phyloP scores from a whole-genome alignment of 768 basidiomycete species.

The Coprinellus aureogranulatus region DNA sequence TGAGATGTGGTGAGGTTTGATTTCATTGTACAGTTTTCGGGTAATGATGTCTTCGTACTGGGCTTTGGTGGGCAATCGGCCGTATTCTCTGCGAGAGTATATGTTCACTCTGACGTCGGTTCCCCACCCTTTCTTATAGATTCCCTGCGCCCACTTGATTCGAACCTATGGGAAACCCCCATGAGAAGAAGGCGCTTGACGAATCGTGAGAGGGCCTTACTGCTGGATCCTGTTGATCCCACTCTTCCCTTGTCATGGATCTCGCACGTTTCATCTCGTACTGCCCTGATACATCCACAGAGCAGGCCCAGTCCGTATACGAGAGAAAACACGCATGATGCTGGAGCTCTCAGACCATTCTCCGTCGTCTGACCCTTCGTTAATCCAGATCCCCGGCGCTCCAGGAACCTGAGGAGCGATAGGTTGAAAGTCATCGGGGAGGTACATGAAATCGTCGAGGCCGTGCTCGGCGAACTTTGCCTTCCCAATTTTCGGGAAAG shows the following conservation, averaged over 20 bases:
- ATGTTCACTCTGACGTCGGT: background rate
- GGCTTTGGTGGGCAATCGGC: background rate
- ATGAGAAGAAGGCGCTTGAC: too few species aligned
- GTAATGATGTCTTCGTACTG: background rate
- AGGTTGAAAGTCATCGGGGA: constrained; percentile 22
- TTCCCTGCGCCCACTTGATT: background rate
- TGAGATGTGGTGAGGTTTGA: constrained; percentile 16
- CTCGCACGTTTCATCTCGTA: background rate
- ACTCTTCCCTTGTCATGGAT: constrained; percentile 1
- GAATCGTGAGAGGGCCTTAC: too few species aligned
- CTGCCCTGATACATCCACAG: constrained; percentile 8
- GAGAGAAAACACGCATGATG: background rate
- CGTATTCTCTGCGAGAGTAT: background rate
- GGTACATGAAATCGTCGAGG: constrained; percentile 28
- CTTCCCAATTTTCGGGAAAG: constrained; percentile 15
- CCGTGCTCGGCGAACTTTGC: constrained; percentile 20
- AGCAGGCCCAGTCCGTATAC: background rate
- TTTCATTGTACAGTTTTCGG: background rate
- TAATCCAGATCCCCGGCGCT: constrained; percentile 22
- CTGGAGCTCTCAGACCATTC: background rate
- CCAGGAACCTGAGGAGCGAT: constrained; percentile 29
- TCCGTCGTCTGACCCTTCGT: background rate
- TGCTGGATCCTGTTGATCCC: background rate
- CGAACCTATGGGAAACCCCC: background rate
- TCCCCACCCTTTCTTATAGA: background rate